Base-by-base conservation (phyloP, 805 yeast genomes). In the Candida montana region DNA sequence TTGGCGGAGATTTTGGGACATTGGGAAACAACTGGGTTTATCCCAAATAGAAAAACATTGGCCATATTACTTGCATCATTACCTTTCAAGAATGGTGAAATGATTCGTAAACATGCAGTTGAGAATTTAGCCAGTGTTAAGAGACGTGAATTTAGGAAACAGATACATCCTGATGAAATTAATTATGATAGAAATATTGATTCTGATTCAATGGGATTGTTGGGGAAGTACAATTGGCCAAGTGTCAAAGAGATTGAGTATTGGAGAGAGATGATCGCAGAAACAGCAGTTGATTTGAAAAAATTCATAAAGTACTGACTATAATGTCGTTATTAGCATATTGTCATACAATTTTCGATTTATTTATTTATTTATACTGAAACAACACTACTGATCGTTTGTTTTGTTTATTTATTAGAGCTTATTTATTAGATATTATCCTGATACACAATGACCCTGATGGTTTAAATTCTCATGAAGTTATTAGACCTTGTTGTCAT, bases 11-110 rank as follows among this genome's bases (percentile, higher is more conserved):
- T 81, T 6, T 56, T 80, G 26, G 63, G 67, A 21, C 71, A 78
- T 72, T 74, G 87, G 80, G 77, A 75, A 30, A 54, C 58, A 3
- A 51, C 79, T 8, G 54, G 61, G 15, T 70, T 65, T 39, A 46
- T 42, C 3, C 85, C 85, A 0, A 49, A 59, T 30, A 60, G 58
- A 32, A 53, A 53, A 16, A 62, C 74, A 0, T 55, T 79, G 17
- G 49, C 68, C 15, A 59, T 64, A 34, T 50, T 77, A 13, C 58
- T 78, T 17, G 57, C 50, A 8, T 49, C 50, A 1, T 33, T 53
- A 47, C 52, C 55, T 9, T 35, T 27, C 4, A 48, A 44, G 11
- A 39, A 61, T 44, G 62, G 68, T 10, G 55, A 58, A 21, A 47
- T 73, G 30, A 67, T 68, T 40, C 57, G 71, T 27, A 51, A 52